Evolutionary conservation across 345 rosid genomes (phyloP), one percentile per base, ranked within the genome.

Genomic region (Camelina laxa): DNA sequence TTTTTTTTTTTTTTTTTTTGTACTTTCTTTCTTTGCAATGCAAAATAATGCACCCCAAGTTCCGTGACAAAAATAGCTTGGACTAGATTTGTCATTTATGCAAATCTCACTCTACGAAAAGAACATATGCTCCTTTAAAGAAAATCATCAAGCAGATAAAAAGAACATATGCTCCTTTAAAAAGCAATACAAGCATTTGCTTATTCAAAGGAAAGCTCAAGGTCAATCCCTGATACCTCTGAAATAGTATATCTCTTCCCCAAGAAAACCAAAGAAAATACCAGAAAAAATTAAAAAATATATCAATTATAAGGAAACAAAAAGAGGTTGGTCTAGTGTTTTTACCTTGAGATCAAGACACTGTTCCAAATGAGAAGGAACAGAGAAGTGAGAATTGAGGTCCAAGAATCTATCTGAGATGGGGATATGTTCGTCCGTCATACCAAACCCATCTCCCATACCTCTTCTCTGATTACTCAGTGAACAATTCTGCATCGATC

Each of bases 321-420:
- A 12, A 45, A 30, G 17, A 75, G 68, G n/a, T 13, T 47, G 20
- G 17, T 7, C 39, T 33, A 7, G 36, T 36, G 20, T 45, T 6
- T 54, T 55, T 58, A 90, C 98, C 96, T 87, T 84, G 58, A 91
- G 84, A 84, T 94, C 96, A 75, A 94, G 96, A 68, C 97, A 94
- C 81, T 90, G 95, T 73, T 94, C 95, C 95, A 96, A 85, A 33
- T 87, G 85, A 81, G 77, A 85, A 82, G 97, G 97, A 49, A 91
- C 85, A 53, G 91, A 83, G 72, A 88, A 53, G 53, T 84, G 80
- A 47, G 97, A 90, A 86, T 84, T 85, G 75, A 94, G 88, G 79
- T 91, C 92, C 69, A 94, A 77, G 59, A 84, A 66, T 35, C 85
- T 54, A 62, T 88, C 91, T 27, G 80, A 42, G 54, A 42, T 64